Base-by-base conservation (phyloP, 2,329 filamentous ascomycete species). In the Metarhizium sp. region DNA sequence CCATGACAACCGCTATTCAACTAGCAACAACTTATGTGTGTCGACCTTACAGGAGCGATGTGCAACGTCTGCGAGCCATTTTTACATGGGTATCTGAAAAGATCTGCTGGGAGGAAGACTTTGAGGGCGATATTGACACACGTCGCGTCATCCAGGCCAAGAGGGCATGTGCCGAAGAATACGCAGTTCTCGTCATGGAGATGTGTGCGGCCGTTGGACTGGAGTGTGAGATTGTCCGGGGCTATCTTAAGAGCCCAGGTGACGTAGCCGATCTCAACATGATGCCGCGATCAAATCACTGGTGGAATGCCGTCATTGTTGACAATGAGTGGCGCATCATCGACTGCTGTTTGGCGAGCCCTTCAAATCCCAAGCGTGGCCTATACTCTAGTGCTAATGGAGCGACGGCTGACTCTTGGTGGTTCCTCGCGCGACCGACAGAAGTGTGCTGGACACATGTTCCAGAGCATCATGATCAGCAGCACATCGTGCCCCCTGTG, bases 21-120 rank as follows among this genome's bases (percentile, higher is more conserved):
- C 76, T 99, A 16, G 91, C 94, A 0, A 94, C 94, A 56, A 90
- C 87, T 1, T 96, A 96, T 67, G 85, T 99, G 11, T 99, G 95
- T 66, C 84, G 94, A 32, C 95, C 94, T 0, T 96, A 96, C 69
- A 82, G 92, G 57, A 96, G 90, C 69, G 92, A 97, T 63, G 90
- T 96, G 0, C 94, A 99, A 69, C 83, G 92, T 40, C 73, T 99
- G 30, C 83, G 95, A 29, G 92, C 94, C 16, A 97, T 99, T 59
- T 99, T 97, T 66, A 96, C 89, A 1, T 99, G 92, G 92, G 90
- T 95, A 5, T 83, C 90, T n/a, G 94, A 99, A 68, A 91, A 92
- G 63, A 86, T 99, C 55, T 82, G 82, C 36, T 99, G 94, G 94
- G 94, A 99, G 67, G 92, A 96, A 64, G 91, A 95, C 60, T 91